A percentile compares a stretch with the other conserved stretches of the same genome.
These are phyloP conservation scores for Coleophoma eucalyptorum DNA, from an alignment of 2,329 filamentous ascomycete genomes.

Conservation along the genomic window DNA sequence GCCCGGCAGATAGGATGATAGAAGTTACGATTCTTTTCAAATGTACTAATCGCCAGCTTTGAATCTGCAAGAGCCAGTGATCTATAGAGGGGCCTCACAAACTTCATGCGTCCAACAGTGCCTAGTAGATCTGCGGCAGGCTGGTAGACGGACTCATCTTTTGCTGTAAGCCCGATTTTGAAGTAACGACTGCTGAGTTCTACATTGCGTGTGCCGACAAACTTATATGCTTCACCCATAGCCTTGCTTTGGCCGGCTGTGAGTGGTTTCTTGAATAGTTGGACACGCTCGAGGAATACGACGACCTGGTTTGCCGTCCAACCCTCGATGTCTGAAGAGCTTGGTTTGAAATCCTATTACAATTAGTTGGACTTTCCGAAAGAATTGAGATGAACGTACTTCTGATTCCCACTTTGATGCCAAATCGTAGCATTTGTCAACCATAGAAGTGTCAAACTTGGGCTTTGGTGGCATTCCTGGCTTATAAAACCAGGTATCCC, in stretches of 20 bases:
- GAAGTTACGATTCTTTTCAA: slow-evolving; percentile 83
- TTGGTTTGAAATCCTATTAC: slow-evolving; percentile 55
- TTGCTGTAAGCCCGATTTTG: slow-evolving; percentile 71
- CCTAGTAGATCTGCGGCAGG: slow-evolving; percentile 74
- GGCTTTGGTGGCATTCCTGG: slow-evolving; percentile 89
- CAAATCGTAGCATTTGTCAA: slow-evolving; percentile 79
- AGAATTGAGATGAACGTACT: slow-evolving; percentile 33
- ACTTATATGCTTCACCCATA: slow-evolving; percentile 73
- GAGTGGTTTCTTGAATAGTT: slow-evolving; percentile 63
- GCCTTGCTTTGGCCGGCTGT: slow-evolving; percentile 60
- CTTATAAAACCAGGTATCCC: slow-evolving; percentile 86
- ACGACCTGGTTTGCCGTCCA: slow-evolving; percentile 87
- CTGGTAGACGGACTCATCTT: slow-evolving; percentile 64
- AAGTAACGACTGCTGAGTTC: slow-evolving; percentile 83
- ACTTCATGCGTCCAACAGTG: slow-evolving; percentile 92
- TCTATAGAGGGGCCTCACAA: slow-evolving; percentile 81
- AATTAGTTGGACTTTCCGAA: neutral
- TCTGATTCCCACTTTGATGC: slow-evolving; percentile 73
- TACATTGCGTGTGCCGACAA: slow-evolving; percentile 74
- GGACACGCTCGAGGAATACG: slow-evolving; percentile 81
- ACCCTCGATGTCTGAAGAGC: slow-evolving; percentile 61
- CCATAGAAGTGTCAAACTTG: slow-evolving; percentile 82
- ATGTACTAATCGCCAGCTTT: slow-evolving; percentile 73
- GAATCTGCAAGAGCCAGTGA: slow-evolving; percentile 71
- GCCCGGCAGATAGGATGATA: slow-evolving; percentile 91